phyloP scores from a whole-genome alignment of 2,329 filamentous ascomycete species.

The Phyllosticta paracitricarpa region DNA sequence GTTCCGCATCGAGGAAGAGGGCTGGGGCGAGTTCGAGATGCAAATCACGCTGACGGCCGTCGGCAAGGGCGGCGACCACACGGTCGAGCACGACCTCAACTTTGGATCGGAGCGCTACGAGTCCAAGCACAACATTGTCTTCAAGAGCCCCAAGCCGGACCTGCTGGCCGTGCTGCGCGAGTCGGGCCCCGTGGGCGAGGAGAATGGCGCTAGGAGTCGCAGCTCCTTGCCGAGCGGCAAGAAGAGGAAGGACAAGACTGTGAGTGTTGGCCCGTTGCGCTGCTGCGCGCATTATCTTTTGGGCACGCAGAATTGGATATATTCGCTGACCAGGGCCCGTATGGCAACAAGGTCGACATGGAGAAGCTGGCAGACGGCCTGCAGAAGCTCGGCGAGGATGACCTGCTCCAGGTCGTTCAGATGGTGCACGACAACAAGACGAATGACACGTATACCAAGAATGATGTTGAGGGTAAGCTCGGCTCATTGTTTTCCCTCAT shows the following conservation, averaged over 20 bases:
- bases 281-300: neutral
- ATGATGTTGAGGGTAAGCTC: slow-evolving; percentile 79
- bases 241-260: slow-evolving; percentile 54
- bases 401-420: slow-evolving; percentile 88
- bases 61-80: slow-evolving; percentile 75
- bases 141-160: slow-evolving; percentile 88
- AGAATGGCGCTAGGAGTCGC: slow-evolving; percentile 55
- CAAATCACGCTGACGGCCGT: slow-evolving; percentile 70
- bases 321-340: neutral
- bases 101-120: slow-evolving; percentile 78
- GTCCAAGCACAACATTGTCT: slow-evolving; percentile 65
- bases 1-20: slow-evolving; percentile 84
- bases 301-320: neutral
- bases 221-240: slow-evolving; percentile 62
- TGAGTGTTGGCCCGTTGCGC: slow-evolving; percentile 22
- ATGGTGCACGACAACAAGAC: slow-evolving; percentile 97
- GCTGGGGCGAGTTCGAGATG: slow-evolving; percentile 99
- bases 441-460: slow-evolving; percentile 90
- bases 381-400: slow-evolving; percentile 82
- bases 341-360: slow-evolving; percentile 59
- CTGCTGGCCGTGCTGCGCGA: slow-evolving; percentile 70
- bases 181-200: slow-evolving; percentile 61
- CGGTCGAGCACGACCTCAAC: slow-evolving; percentile 81
- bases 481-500: slow-evolving; percentile 17
- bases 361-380: slow-evolving; percentile 93